Base-by-base conservation (phyloP, 306 rosid genomes). In the Cucurbita argyrosperma region DNA sequence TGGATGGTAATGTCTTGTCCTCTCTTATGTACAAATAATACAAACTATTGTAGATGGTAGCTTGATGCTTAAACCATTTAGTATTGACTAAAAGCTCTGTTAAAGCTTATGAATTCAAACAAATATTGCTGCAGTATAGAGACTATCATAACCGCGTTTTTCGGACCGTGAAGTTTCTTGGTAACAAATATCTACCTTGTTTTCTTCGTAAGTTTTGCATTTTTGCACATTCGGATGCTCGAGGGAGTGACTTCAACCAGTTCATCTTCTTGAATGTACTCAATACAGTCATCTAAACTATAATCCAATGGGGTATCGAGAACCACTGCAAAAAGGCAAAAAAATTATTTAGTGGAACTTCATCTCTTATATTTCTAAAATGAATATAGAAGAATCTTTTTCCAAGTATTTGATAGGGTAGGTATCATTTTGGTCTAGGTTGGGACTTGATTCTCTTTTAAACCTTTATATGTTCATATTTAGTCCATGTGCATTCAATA, bases 191-290 rank as follows among this genome's bases (percentile, higher is more conserved):
- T 46, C 21, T 88, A 87, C 84, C 87, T 89, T 69, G 83, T 55
- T 83, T 89, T 94, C 90, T 85, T 90, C 26, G 86, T 11, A n/a
- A 89, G 6, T 84, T 87, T 94, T 0, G 96, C 92, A 82, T 91
- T 94, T 82, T 94, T 94, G 89, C 89, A 83, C 92, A 94, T 94
- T 71, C 96, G 85, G 76, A 94, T 91, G 71, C 89, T 84, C 37
- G 38, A 54, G 0, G 97, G 99, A 65, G 97, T 91, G 77, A 89
- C 95, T 81, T 91, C 99, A 8, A 91, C 99, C 21, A 87, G 81
- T 80, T 94, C 99, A 74, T 94, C 99, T 86, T 94, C 97, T 87
- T 91, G 97, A 69, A 94, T 90, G 94, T 94, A 94, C 80, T 94
- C 98, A 39, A 94, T 94, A 86, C 98, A 90, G 82, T 94, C 98